Evolutionary conservation across 75 land plant genomes (phyloP).

Genomic region (Picea glauca): DNA sequence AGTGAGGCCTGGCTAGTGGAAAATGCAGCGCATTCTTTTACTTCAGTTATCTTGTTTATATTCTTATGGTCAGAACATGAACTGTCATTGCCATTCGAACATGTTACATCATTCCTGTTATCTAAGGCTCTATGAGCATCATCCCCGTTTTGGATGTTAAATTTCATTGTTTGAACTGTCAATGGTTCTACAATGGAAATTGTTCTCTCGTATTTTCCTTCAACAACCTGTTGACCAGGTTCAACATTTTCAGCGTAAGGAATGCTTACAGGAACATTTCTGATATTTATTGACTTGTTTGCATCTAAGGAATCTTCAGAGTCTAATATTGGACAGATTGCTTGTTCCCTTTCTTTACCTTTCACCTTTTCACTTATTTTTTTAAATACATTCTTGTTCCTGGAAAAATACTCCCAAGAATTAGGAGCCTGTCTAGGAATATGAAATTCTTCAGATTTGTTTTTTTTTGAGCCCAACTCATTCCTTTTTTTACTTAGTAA

Average conservation of each 20-base stretch:
- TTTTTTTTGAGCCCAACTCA: not conserved
- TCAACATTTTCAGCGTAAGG: not conserved
- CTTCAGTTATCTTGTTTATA: not conserved
- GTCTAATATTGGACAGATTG: too few species aligned
- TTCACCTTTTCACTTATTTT: conserved; percentile 3
- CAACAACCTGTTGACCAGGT: not conserved
- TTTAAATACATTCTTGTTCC: conserved; percentile 1
- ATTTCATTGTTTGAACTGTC: conserved; percentile 5
- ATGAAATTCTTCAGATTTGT: not conserved
- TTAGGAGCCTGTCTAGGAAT: not conserved
- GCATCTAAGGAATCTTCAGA: not conserved
- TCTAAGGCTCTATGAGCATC: not conserved
- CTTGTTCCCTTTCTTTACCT: not conserved
- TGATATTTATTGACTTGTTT: not conserved
- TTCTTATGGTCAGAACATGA: not conserved
- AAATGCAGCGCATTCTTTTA: not conserved
- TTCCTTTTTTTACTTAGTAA: not conserved
- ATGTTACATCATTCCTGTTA: not conserved
- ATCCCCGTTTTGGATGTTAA: not conserved
- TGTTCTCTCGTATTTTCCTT: not conserved
- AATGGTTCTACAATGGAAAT: not conserved
- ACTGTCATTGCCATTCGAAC: not conserved
- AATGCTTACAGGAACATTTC: not conserved
- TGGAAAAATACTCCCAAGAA: conserved; percentile 7
- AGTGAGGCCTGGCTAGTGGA: not conserved